Evolutionary conservation across 495 filamentous ascomycete species (phyloP).

Genomic region (Xylaria bambusicola): DNA sequence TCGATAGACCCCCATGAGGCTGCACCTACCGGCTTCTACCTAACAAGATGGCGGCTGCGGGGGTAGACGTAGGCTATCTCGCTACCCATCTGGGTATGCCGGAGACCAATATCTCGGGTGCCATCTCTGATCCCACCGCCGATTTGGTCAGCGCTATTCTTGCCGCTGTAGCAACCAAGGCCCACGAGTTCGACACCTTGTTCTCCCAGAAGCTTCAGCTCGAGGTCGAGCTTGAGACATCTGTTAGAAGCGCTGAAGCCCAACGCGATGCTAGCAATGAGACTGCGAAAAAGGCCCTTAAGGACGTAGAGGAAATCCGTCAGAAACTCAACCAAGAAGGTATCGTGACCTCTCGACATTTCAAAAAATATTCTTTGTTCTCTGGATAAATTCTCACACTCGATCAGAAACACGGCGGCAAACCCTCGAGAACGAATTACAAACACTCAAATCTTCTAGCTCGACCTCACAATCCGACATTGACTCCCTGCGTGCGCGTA

Average conservation of each 20-base stretch:
- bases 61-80: conserved; percentile 74
- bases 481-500: conserved; percentile 72
- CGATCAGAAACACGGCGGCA: conserved; percentile 38
- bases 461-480: conserved; percentile 76
- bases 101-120: conserved; percentile 62
- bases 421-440: conserved; percentile 76
- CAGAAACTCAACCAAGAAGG: conserved; percentile 81
- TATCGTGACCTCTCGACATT: conserved; percentile 40
- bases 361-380: background rate
- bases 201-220: conserved; percentile 80
- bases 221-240: conserved; percentile 91
- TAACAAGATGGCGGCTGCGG: conserved; percentile 71
- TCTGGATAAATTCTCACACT: conserved; percentile 18
- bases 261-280: conserved; percentile 77
- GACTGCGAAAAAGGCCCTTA: conserved; percentile 76
- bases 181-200: conserved; percentile 75
- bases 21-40: conserved; percentile 12
- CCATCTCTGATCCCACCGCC: conserved; percentile 71
- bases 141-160: conserved; percentile 75
- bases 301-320: conserved; percentile 75
- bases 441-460: conserved; percentile 73
- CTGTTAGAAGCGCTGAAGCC: conserved; percentile 75
- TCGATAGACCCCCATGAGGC: conserved; percentile 12
- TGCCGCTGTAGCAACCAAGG: conserved; percentile 66
- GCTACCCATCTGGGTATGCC: conserved; percentile 73